Percentiles rank a stretch among this genome's conserved stretches.
Conservation (phyloP, 306 rosid genomes). For the Boehmeria nivea region DNA sequence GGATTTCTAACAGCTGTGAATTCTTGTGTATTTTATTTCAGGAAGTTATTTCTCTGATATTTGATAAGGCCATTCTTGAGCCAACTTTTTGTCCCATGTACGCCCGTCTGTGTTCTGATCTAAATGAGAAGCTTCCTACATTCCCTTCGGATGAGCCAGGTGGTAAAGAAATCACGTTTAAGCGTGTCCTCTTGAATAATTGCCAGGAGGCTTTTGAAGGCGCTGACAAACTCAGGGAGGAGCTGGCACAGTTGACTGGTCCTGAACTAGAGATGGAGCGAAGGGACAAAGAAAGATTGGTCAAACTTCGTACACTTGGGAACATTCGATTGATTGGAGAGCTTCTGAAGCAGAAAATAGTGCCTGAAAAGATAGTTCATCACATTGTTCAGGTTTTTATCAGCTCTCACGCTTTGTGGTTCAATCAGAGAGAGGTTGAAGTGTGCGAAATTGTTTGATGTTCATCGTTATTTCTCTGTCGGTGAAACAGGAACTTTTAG, state of each 20-base stretch:
- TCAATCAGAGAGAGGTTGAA: neutral
- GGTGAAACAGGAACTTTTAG: slow-evolving; percentile 77
- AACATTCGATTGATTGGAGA: slow-evolving; percentile 95
- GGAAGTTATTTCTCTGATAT: slow-evolving; percentile 82
- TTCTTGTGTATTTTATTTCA: slow-evolving; percentile 42
- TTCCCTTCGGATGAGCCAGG: slow-evolving; percentile 89
- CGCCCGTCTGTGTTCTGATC: slow-evolving; percentile 80
- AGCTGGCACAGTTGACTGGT: slow-evolving; percentile 69
- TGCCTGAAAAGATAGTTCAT: slow-evolving; percentile 91
- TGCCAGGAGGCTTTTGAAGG: slow-evolving; percentile 99
- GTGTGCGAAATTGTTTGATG: slow-evolving; percentile 5
- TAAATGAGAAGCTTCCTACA: slow-evolving; percentile 72
- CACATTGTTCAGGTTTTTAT: slow-evolving; percentile 82
- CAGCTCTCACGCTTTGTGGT: slow-evolving; percentile 7
- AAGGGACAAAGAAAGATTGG: slow-evolving; percentile 74
- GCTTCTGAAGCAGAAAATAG: slow-evolving; percentile 98
- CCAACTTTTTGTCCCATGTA: slow-evolving; percentile 99
- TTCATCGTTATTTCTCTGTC: slow-evolving; percentile 15
- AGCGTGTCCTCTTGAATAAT: slow-evolving; percentile 73
- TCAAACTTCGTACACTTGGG: slow-evolving; percentile 91
- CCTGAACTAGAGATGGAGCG: slow-evolving; percentile 88
- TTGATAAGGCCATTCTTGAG: slow-evolving; percentile 96
- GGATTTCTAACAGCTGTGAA: slow-evolving; percentile 6
- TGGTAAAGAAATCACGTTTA: slow-evolving; percentile 83
- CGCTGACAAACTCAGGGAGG: slow-evolving; percentile 74